Percentiles rank a stretch among this genome's conserved stretches.
phyloP scores from a whole-genome alignment of 2,329 filamentous ascomycete genomes.

The Pseudogymnoascus sp. region DNA sequence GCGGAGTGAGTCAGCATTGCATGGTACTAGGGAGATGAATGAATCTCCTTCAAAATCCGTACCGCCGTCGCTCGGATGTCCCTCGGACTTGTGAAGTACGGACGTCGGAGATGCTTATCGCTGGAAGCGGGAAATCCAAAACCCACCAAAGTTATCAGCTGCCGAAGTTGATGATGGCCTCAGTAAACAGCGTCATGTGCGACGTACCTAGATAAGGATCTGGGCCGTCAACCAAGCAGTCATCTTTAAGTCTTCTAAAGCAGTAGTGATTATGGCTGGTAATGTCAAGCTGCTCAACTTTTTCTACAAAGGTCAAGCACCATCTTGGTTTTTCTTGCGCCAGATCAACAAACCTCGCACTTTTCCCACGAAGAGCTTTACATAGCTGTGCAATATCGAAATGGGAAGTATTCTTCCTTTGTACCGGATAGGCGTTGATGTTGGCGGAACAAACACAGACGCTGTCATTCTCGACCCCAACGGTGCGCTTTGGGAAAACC shows the following conservation, averaged over 20 bases:
- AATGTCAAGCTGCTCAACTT: not conserved
- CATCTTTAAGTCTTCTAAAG: not conserved
- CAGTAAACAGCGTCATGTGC: not conserved
- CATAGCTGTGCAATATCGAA: slow-evolving; percentile 18
- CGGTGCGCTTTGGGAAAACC: not conserved
- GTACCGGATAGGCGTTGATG: slow-evolving; percentile 38
- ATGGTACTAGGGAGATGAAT: not conserved
- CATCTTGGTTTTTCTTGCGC: not conserved
- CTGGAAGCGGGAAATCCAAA: not conserved
- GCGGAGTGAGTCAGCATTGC: not conserved
- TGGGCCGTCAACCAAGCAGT: not conserved
- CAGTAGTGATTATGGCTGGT: not conserved
- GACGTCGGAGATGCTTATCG: not conserved
- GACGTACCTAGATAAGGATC: not conserved
- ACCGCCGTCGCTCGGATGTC: not conserved
- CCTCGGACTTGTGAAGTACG: not conserved
- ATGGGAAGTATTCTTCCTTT: slow-evolving; percentile 20
- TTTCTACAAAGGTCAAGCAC: not conserved
- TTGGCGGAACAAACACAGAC: slow-evolving; percentile 35
- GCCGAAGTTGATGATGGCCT: not conserved
- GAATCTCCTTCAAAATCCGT: not conserved
- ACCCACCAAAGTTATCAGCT: not conserved
- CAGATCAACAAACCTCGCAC: not conserved
- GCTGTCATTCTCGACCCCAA: slow-evolving; percentile 35
- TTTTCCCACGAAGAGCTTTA: not conserved